These are phyloP conservation scores for Monilinia laxa DNA, from an alignment of 2,329 filamentous ascomycete species.

Conservation along the genomic window DNA sequence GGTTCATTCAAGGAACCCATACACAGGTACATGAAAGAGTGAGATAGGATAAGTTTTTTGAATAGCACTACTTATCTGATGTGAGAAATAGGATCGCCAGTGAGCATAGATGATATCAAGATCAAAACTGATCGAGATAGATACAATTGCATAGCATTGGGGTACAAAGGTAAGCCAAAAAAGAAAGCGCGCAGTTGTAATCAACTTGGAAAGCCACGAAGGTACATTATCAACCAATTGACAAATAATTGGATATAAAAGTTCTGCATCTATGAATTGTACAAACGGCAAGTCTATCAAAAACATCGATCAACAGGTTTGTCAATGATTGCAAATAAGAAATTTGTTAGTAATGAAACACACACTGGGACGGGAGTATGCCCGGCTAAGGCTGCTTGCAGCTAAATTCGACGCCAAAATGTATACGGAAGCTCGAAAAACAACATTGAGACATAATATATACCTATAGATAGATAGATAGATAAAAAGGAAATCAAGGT, in stretches of 20 bases:
- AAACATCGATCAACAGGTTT: constrained; percentile 9
- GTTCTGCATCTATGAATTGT: neutral
- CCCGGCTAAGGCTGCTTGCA: constrained; percentile 11
- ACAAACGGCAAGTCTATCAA: neutral
- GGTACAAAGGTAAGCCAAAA: neutral
- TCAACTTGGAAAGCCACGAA: neutral
- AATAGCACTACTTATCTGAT: neutral
- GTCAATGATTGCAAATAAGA: constrained; percentile 4
- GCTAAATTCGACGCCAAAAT: constrained; percentile 14
- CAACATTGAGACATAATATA: neutral
- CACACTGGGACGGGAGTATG: constrained; percentile 3
- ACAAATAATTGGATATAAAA: constrained; percentile 7
- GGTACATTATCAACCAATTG: constrained; percentile 9
- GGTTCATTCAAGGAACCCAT: neutral
- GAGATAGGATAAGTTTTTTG: neutral
- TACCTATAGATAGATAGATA: constrained; percentile 3
- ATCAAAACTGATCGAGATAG: neutral
- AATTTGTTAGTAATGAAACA: constrained; percentile 10
- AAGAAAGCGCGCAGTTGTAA: neutral
- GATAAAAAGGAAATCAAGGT: neutral
- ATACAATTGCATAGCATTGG: constrained; percentile 4
- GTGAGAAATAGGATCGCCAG: neutral
- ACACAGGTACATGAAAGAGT: neutral
- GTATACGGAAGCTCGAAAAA: neutral
- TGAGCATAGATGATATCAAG: neutral